Percentiles rank a stretch among this genome's conserved stretches.
Conservation (phyloP, 2,329 filamentous ascomycete genomes). For the Epichloe glyceriae region DNA sequence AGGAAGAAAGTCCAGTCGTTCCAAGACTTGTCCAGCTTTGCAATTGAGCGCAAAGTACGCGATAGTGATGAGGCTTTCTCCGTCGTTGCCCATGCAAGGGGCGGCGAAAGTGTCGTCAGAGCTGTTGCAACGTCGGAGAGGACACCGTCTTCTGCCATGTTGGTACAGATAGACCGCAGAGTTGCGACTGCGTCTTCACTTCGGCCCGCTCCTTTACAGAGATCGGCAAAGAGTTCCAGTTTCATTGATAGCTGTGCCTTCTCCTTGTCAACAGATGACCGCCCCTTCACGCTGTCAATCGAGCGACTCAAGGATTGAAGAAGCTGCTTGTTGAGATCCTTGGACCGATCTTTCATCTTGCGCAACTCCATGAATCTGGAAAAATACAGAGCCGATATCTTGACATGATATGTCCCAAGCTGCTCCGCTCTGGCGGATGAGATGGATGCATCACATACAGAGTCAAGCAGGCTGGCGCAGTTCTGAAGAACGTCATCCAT, state of each 20-base stretch:
- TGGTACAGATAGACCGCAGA: constrained; percentile 47
- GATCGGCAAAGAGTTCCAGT: constrained; percentile 52
- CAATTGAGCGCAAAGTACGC: constrained; percentile 44
- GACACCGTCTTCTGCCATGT: constrained; percentile 44
- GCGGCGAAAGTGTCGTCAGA: constrained; percentile 36
- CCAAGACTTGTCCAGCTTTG: constrained; percentile 44
- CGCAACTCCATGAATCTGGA: constrained; percentile 42
- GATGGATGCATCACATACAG: constrained; percentile 29
- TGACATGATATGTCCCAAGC: constrained; percentile 41
- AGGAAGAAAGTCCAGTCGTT: constrained; percentile 44
- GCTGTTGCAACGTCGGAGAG: constrained; percentile 38
- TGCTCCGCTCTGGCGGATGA: constrained; percentile 19
- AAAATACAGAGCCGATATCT: constrained; percentile 61
- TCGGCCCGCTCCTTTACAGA: constrained; percentile 40
- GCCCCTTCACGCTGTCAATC: constrained; percentile 46
- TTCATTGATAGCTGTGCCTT: constrained; percentile 49
- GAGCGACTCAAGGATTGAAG: constrained; percentile 49
- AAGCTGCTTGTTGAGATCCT: constrained; percentile 25
- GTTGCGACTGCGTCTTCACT: constrained; percentile 44
- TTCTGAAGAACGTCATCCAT: constrained; percentile 46
- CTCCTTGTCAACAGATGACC: constrained; percentile 40
- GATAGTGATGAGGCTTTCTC: constrained; percentile 40
- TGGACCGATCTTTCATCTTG: constrained; percentile 27
- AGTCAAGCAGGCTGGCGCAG: constrained; percentile 39
- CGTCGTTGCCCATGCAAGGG: constrained; percentile 38